These are phyloP conservation scores for Ceratocystis diversiconidia DNA, from an alignment of 2,329 filamentous ascomycete species.

Conservation along the genomic window DNA sequence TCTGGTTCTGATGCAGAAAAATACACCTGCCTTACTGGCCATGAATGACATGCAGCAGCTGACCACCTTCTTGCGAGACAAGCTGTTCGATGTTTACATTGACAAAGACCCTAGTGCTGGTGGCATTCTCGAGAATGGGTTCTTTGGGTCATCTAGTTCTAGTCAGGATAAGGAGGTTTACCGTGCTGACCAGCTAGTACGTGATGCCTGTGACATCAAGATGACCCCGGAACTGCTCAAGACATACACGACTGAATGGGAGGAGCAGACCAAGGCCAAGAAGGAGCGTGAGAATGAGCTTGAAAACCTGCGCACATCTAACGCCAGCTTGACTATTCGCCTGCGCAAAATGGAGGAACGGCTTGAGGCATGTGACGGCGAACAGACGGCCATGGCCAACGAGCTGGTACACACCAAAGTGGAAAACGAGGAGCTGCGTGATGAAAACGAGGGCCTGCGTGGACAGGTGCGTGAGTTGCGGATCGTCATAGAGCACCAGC, in stretches of 20 bases:
- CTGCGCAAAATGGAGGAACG: conserved; percentile 80
- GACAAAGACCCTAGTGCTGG: conserved; percentile 85
- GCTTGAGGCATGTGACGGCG: conserved; percentile 72
- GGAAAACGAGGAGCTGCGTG: conserved; percentile 75
- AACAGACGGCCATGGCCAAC: conserved; percentile 81
- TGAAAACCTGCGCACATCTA: conserved; percentile 53
- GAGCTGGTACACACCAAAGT: conserved; percentile 87
- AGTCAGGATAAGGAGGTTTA: conserved; percentile 91
- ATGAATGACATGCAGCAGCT: conserved; percentile 88
- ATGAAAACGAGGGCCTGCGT: conserved; percentile 77
- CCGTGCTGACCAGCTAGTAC: conserved; percentile 80
- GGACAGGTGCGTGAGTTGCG: conserved; percentile 76
- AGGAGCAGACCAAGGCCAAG: conserved; percentile 72
- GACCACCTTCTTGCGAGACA: conserved; percentile 83
- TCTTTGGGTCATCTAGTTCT: conserved; percentile 87
- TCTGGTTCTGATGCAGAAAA: conserved; percentile 92
- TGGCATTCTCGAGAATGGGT: conserved; percentile 87
- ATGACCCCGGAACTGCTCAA: conserved; percentile 72
- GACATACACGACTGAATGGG: conserved; percentile 75
- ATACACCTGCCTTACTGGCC: conserved; percentile 57
- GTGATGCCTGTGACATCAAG: conserved; percentile 78
- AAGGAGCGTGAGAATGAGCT: conserved; percentile 73
- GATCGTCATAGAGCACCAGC: conserved; percentile 77
- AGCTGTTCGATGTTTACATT: conserved; percentile 91
- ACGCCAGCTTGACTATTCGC: conserved; percentile 53